Evolutionary conservation across 208 protist species (phyloP).

Genomic region (Trypanosoma boissoni): DNA sequence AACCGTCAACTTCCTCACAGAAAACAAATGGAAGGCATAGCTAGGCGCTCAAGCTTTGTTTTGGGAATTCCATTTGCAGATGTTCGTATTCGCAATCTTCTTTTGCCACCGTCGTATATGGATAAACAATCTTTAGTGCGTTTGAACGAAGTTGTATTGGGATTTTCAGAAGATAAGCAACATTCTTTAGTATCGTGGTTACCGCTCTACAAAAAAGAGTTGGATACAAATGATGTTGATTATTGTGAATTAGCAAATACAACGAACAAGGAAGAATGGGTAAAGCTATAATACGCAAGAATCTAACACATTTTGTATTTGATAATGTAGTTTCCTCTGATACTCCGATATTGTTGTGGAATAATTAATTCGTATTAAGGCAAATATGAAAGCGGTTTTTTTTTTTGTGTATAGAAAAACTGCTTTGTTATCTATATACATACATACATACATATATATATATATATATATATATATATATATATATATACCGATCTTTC

Average conservation of each 20-base stretch:
- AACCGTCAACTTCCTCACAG: slow-evolving; percentile 76
- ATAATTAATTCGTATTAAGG: too few species aligned
- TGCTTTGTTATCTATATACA: too few species aligned
- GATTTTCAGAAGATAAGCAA: slow-evolving; percentile 25
- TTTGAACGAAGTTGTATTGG: slow-evolving; percentile 49
- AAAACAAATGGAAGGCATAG: slow-evolving; percentile 86
- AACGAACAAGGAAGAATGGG: slow-evolving; percentile 75
- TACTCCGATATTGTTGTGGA: too few species aligned
- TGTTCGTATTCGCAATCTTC: slow-evolving; percentile 66
- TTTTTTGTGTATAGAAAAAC: too few species aligned
- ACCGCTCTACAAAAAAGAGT: slow-evolving; percentile 63
- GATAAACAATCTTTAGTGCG: slow-evolving; percentile 64
- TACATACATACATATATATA: too few species aligned
- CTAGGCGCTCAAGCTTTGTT: slow-evolving; percentile 70
- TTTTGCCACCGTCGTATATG: slow-evolving; percentile 74
- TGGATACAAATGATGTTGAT: slow-evolving; percentile 73
- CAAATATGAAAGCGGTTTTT: too few species aligned
- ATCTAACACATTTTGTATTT: not conserved
- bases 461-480: slow-evolving; percentile 3
- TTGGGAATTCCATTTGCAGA: slow-evolving; percentile 68
- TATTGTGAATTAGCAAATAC: slow-evolving; percentile 63
- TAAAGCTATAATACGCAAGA: slow-evolving; percentile 47
- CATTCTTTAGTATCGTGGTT: slow-evolving; percentile 53
- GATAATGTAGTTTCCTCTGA: not conserved
- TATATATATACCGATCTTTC: slow-evolving; percentile 1